phyloP scores from a whole-genome alignment of 805 yeast genomes.

The Ogataea trehaloabstinens region DNA sequence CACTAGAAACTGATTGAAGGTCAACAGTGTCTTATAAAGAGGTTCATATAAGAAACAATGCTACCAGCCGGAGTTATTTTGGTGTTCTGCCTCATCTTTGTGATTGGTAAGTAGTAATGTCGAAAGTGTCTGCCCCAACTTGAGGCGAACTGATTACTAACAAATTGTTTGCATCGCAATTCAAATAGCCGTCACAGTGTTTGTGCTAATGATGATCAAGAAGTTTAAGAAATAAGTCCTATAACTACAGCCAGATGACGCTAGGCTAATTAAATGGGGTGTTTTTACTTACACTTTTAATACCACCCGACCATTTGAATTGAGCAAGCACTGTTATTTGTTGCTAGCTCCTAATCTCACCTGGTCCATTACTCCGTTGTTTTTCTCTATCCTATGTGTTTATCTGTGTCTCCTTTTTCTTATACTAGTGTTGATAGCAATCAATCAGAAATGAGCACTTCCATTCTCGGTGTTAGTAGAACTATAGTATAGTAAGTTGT shows the following conservation, averaged over 20 bases:
- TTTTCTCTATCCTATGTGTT: neutral
- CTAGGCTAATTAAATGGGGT: conserved; percentile 1
- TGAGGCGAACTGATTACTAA: conserved; percentile 6
- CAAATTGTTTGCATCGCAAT: conserved; percentile 2
- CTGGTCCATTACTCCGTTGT: conserved; percentile 1
- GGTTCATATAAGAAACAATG: conserved; percentile 31
- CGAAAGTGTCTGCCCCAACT: neutral
- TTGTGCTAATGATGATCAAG: conserved; percentile 30
- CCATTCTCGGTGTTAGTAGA: too few relatives aligned
- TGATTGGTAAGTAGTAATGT: conserved; percentile 32
- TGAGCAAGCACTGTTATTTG: neutral
- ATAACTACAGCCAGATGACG: too few relatives aligned
- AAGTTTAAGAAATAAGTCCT: conserved; percentile 31
- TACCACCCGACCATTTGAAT: conserved; percentile 2
- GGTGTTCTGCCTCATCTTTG: conserved; percentile 55
- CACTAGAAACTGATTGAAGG: neutral
- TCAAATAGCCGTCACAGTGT: conserved; percentile 26
- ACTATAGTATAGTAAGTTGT: too few relatives aligned
- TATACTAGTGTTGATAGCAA: neutral
- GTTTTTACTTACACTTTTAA: conserved; percentile 4
- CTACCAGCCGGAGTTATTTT: conserved; percentile 66
- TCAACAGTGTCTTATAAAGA: neutral
- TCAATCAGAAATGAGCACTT: too few relatives aligned
- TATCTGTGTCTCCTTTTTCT: conserved; percentile 2
- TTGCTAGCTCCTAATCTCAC: neutral